These are phyloP conservation scores for Geotrichum restrictum DNA, from an alignment of 1,139 yeast genomes.

Conservation along the genomic window DNA sequence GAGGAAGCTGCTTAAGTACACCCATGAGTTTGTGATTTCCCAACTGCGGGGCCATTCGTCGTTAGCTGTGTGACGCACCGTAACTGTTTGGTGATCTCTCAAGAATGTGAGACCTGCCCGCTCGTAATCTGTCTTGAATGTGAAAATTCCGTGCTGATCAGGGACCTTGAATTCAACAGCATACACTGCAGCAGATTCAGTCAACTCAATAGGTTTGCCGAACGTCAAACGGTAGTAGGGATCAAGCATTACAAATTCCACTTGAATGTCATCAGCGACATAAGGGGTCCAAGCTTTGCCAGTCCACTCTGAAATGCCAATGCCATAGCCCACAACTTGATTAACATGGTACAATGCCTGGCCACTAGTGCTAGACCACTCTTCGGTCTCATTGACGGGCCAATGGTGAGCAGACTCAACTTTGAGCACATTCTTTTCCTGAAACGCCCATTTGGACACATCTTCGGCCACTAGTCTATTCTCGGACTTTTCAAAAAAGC, in stretches of 20 bases:
- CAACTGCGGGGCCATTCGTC: slow-evolving; percentile 93
- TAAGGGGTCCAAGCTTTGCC: slow-evolving; percentile 69
- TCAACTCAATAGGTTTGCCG: slow-evolving; percentile 33
- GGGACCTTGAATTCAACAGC: slow-evolving; percentile 66
- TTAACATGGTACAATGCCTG: slow-evolving; percentile 59
- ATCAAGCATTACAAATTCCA: slow-evolving; percentile 86
- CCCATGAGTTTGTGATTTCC: slow-evolving; percentile 92
- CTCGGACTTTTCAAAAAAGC: slow-evolving; percentile 32
- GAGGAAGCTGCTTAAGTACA: slow-evolving; percentile 68
- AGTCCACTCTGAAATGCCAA: slow-evolving; percentile 64
- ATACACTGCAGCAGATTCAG: slow-evolving; percentile 42
- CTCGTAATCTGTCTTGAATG: slow-evolving; percentile 74
- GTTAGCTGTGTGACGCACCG: slow-evolving; percentile 91
- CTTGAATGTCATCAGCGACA: slow-evolving; percentile 59
- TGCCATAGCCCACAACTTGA: slow-evolving; percentile 48
- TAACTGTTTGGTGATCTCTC: slow-evolving; percentile 62
- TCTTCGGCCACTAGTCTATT: slow-evolving; percentile 44
- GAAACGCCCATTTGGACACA: slow-evolving; percentile 71
- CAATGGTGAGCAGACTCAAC: slow-evolving; percentile 49
- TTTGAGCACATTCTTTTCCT: slow-evolving; percentile 60
- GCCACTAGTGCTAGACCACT: slow-evolving; percentile 26
- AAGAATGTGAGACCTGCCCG: slow-evolving; percentile 74
- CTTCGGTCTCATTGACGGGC: slow-evolving; percentile 30
- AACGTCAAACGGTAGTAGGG: slow-evolving; percentile 79
- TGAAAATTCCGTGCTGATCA: slow-evolving; percentile 95